Conservation (phyloP, 2,329 filamentous ascomycete genomes). For the Verticillium isaacii region DNA sequence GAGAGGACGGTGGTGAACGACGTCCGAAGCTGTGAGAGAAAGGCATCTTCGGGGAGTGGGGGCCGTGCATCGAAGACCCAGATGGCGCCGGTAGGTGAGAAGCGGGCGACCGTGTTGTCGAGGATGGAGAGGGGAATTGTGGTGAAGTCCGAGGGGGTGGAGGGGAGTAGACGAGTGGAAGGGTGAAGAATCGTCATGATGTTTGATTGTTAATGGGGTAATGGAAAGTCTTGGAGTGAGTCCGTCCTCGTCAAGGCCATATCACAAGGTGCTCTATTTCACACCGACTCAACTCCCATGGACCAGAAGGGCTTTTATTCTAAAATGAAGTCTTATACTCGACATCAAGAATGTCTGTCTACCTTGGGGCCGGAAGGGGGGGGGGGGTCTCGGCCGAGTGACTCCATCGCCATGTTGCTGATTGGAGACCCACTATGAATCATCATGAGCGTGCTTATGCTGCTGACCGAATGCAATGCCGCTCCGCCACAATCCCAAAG, state of each 20-base stretch:
- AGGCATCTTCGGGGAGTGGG: not conserved
- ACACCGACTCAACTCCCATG: too few relatives aligned
- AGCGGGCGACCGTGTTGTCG: slow-evolving; percentile 36
- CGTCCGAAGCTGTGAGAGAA: not conserved
- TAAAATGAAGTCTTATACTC: too few relatives aligned
- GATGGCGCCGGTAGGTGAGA: slow-evolving; percentile 32
- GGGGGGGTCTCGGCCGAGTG: not conserved
- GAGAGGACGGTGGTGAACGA: slow-evolving; percentile 29
- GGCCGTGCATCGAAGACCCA: slow-evolving; percentile 34
- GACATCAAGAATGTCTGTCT: too few relatives aligned
- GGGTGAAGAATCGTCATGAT: not conserved
- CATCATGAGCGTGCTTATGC: not conserved
- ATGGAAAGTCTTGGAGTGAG: too few relatives aligned
- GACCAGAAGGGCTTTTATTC: too few relatives aligned
- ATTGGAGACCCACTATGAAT: not conserved
- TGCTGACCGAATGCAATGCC: not conserved
- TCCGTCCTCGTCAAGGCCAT: too few relatives aligned
- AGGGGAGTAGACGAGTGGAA: not conserved
- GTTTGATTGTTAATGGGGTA: not conserved
- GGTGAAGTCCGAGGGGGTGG: not conserved
- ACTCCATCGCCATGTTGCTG: not conserved
- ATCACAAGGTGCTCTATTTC: too few relatives aligned
- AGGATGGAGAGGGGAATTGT: slow-evolving; percentile 28
- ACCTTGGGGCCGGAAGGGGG: not conserved
- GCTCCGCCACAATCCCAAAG: not conserved